These are phyloP conservation scores for Lentinus polychrous DNA, from an alignment of 1,284 basidiomycete species.

Conservation along the genomic window DNA sequence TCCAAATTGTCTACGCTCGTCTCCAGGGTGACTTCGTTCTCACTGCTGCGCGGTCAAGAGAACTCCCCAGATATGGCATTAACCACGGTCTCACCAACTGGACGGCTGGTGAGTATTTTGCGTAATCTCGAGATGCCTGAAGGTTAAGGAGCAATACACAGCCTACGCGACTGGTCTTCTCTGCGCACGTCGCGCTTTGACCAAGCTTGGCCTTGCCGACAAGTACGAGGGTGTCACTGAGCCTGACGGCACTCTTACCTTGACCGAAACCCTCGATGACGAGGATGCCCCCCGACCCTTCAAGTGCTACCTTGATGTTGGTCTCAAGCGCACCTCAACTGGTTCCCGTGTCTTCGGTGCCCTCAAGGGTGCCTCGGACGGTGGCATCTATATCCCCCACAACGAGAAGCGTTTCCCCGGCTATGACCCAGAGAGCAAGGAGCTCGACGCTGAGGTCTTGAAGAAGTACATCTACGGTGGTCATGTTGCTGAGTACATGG, in stretches of 20 bases:
- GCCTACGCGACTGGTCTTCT: constrained; percentile 98
- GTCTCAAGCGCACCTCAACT: constrained; percentile 96
- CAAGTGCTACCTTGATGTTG: constrained; percentile 98
- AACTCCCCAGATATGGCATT: constrained; percentile 95
- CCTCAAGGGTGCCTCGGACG: constrained; percentile 98
- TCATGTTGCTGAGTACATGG: constrained; percentile 99
- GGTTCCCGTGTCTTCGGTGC: constrained; percentile 98
- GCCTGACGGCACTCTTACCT: constrained; percentile 80
- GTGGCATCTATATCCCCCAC: constrained; percentile 98
- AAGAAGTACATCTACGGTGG: constrained; percentile 99
- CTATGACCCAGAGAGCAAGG: constrained; percentile 91
- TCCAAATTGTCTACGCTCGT: constrained; percentile 95
- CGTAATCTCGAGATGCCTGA: constrained; percentile 4
- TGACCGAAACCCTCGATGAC: constrained; percentile 83
- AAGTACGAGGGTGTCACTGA: constrained; percentile 97
- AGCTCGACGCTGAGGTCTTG: constrained; percentile 90
- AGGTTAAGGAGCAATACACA: constrained; percentile 20
- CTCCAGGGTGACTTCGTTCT: constrained; percentile 96
- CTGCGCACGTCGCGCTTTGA: constrained; percentile 89
- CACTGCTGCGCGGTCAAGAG: constrained; percentile 81
- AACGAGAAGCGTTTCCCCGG: constrained; percentile 99
- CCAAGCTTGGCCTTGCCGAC: constrained; percentile 94
- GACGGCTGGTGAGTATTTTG: constrained; percentile 67
- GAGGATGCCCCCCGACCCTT: constrained; percentile 97
- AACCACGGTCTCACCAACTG: constrained; percentile 99